Evolutionary conservation across 73 alveolate species (phyloP).

Genomic region (Breviolum minutum): DNA sequence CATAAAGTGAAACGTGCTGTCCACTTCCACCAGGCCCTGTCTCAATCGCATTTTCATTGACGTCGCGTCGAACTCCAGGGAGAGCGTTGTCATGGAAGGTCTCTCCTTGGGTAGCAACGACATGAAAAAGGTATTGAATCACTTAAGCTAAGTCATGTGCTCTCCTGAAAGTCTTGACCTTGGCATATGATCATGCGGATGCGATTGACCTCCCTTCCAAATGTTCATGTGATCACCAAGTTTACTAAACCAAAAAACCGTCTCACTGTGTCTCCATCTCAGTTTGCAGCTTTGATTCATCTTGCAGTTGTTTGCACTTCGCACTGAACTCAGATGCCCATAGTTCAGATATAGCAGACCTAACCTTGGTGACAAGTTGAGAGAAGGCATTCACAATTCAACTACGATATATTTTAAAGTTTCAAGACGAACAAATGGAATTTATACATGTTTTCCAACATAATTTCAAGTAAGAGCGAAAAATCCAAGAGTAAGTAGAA

Average conservation of each 20-base stretch:
- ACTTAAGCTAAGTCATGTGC: background rate
- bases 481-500: no score
- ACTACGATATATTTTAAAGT: no score
- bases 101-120: background rate
- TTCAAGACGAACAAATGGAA: background rate
- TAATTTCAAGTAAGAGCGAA: background rate
- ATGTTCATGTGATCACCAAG: background rate
- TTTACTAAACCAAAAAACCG: background rate
- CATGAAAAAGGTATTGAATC: background rate
- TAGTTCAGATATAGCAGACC: background rate
- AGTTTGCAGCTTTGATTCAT: background rate
- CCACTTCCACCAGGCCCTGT: background rate
- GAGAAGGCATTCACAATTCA: no score
- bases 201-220: background rate
- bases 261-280: background rate
- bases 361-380: background rate
- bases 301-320: background rate
- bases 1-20: conserved; percentile 16
- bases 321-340: background rate
- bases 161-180: no score
- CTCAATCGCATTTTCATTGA: background rate
- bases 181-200: background rate
- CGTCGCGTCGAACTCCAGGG: background rate
- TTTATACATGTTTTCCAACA: background rate
- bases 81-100: background rate